phyloP scores from a whole-genome alignment of 2,329 filamentous ascomycete genomes.

The Verruconis gallopava region DNA sequence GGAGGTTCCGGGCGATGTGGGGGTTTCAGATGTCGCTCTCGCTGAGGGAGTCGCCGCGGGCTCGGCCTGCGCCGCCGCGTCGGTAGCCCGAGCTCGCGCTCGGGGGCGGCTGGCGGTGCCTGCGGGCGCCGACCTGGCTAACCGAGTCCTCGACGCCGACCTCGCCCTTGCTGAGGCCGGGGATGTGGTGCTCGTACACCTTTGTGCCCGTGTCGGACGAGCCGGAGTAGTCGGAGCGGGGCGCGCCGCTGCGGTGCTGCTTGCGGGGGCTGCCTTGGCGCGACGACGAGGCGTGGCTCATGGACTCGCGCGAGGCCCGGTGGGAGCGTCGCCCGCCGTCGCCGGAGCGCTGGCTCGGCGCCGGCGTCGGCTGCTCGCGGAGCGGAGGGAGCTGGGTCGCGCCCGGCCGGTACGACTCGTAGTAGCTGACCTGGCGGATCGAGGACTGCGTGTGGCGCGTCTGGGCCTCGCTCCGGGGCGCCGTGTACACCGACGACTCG shows the following conservation, averaged over 20 bases:
- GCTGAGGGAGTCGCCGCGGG: conserved; percentile 3
- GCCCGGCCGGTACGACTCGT: conserved; percentile 12
- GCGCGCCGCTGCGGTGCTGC: conserved; percentile 22
- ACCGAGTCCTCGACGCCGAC: conserved; percentile 25
- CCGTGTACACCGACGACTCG: conserved; percentile 32
- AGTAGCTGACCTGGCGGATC: conserved; percentile 20
- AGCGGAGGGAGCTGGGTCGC: conserved; percentile 2
- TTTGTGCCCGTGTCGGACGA: conserved; percentile 36
- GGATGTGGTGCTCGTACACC: conserved; percentile 44
- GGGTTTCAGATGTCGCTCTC: conserved; percentile 8
- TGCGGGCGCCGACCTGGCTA: conserved; percentile 24
- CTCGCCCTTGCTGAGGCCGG: conserved; percentile 32
- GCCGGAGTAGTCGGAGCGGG: conserved; percentile 23
- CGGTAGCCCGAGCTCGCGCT: conserved; percentile 5
- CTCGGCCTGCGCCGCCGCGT: conserved; percentile 5
- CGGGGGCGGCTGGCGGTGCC: background rate
- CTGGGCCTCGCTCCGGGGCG: conserved; percentile 17
- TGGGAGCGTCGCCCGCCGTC: background rate
- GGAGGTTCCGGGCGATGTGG: no score
- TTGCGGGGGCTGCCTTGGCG: conserved; percentile 21
- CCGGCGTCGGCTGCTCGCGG: conserved; percentile 8
- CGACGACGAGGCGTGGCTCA: background rate
- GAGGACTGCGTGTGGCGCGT: conserved; percentile 8
- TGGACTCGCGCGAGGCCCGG: conserved; percentile 6
- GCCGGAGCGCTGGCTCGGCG: background rate